A percentile compares a stretch with the other conserved stretches of the same genome.
These are phyloP conservation scores for Viridothelium virens DNA, from an alignment of 495 filamentous ascomycete species.

Conservation along the genomic window DNA sequence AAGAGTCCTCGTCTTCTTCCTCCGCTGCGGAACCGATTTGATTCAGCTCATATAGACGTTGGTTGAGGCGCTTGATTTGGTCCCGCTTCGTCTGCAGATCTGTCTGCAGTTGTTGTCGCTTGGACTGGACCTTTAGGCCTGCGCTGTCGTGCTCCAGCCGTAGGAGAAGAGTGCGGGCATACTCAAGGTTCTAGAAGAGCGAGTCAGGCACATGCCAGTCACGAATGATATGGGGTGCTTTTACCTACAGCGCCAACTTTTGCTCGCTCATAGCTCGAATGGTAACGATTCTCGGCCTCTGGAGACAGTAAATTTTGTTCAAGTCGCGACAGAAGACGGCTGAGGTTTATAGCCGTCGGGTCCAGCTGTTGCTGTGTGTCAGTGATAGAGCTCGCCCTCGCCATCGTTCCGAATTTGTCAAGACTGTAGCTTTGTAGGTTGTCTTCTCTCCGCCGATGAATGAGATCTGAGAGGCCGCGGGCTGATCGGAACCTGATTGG, in stretches of 20 bases:
- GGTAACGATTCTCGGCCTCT: conserved; percentile 52
- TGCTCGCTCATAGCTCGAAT: conserved; percentile 62
- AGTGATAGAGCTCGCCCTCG: not conserved
- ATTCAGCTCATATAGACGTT: conserved; percentile 41
- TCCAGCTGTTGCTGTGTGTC: conserved; percentile 15
- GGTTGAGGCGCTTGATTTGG: conserved; percentile 36
- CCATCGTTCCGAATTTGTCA: conserved; percentile 8
- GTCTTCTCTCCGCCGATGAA: too few relatives aligned
- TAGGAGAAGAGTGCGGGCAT: conserved; percentile 67
- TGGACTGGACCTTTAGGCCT: conserved; percentile 54
- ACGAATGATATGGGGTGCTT: not conserved
- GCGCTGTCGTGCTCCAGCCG: conserved; percentile 67
- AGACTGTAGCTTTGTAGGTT: too few relatives aligned
- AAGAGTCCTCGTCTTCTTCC: conserved; percentile 19
- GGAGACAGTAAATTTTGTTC: conserved; percentile 64
- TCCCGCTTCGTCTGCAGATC: conserved; percentile 60
- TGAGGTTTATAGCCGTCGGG: conserved; percentile 50
- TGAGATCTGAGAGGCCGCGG: too few relatives aligned
- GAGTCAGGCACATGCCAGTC: not conserved
- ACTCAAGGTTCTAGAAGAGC: conserved; percentile 60
- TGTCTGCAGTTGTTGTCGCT: conserved; percentile 57
- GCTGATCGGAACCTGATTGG: not conserved
- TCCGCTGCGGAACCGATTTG: conserved; percentile 40
- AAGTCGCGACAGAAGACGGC: conserved; percentile 64
- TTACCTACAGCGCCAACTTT: conserved; percentile 55